Percentiles rank a stretch among this genome's conserved stretches.
Conservation (phyloP, 1,284 basidiomycete genomes). For the Apiotrichum gracile region DNA sequence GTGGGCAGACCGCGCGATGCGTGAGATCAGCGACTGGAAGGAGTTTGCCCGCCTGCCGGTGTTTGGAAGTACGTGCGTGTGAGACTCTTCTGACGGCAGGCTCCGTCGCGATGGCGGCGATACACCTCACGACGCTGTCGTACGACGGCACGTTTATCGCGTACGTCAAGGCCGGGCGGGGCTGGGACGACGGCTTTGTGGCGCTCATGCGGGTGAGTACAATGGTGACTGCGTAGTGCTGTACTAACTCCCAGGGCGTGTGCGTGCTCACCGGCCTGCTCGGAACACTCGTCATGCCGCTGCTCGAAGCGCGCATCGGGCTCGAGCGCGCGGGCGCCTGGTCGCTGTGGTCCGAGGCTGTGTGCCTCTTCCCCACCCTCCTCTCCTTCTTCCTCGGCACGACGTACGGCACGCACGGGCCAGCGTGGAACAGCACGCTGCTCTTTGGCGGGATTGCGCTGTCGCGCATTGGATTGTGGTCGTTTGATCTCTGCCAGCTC, state of each 20-base stretch:
- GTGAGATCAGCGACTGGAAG: constrained; percentile 42
- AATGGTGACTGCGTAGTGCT: not conserved
- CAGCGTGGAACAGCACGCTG: constrained; percentile 28
- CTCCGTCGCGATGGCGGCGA: constrained; percentile 43
- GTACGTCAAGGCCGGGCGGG: constrained; percentile 37
- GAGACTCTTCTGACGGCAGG: constrained; percentile 18
- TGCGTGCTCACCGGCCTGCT: constrained; percentile 49
- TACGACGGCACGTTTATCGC: constrained; percentile 44
- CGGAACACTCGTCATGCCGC: constrained; percentile 50
- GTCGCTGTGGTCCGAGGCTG: constrained; percentile 46
- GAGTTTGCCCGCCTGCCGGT: constrained; percentile 48
- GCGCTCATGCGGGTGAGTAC: constrained; percentile 45
- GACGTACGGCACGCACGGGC: constrained; percentile 32
- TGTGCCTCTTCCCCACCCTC: constrained; percentile 38
- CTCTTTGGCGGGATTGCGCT: constrained; percentile 39
- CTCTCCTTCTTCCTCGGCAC: constrained; percentile 30
- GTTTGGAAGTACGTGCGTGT: constrained; percentile 31
- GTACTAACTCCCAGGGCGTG: constrained; percentile 25
- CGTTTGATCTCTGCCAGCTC: constrained; percentile 49
- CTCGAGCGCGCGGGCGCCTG: constrained; percentile 50
- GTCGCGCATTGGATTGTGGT: constrained; percentile 48
- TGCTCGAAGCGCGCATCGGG: constrained; percentile 46
- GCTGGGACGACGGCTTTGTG: constrained; percentile 45
- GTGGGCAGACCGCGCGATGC: constrained; percentile 6
- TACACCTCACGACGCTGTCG: constrained; percentile 51